Conservation (phyloP, 2,329 filamentous ascomycete genomes). For the Rhinocladiella similis region DNA sequence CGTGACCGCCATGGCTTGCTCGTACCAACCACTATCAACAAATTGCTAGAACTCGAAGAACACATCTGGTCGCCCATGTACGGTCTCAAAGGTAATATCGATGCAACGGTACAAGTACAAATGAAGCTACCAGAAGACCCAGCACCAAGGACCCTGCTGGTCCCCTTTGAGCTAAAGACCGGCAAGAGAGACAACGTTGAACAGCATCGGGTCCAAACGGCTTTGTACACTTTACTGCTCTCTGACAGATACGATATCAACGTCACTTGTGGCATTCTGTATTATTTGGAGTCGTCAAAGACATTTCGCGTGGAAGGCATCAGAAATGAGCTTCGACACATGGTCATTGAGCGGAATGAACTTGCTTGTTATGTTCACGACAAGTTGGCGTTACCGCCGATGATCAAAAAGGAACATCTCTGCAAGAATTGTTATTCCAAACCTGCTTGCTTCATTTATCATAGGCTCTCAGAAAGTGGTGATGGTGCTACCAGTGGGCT, state of each 20-base stretch:
- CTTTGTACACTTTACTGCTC: slow-evolving; percentile 86
- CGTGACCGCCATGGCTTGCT: slow-evolving; percentile 76
- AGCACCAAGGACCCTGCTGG: slow-evolving; percentile 67
- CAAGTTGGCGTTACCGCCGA: slow-evolving; percentile 77
- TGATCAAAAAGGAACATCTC: slow-evolving; percentile 78
- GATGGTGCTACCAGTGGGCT: slow-evolving; percentile 78
- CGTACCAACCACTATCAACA: slow-evolving; percentile 81
- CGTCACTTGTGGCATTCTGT: slow-evolving; percentile 84
- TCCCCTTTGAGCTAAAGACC: slow-evolving; percentile 95
- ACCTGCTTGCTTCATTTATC: slow-evolving; percentile 86
- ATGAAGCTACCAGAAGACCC: slow-evolving; percentile 68
- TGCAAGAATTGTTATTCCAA: slow-evolving; percentile 91
- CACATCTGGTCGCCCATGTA: slow-evolving; percentile 99
- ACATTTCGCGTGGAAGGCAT: slow-evolving; percentile 83
- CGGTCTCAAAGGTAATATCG: slow-evolving; percentile 94
- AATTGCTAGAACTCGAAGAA: slow-evolving; percentile 93
- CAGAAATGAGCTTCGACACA: slow-evolving; percentile 84
- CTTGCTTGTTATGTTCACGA: slow-evolving; percentile 83
- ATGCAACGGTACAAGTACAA: slow-evolving; percentile 88
- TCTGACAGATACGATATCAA: slow-evolving; percentile 93
- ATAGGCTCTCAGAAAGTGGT: slow-evolving; percentile 84
- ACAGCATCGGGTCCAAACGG: slow-evolving; percentile 88
- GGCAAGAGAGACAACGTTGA: slow-evolving; percentile 76
- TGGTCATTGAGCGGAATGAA: slow-evolving; percentile 94
- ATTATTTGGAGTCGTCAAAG: slow-evolving; percentile 90